Evolutionary conservation across 495 filamentous ascomycete genomes (phyloP), one percentile per base, ranked within the genome.

Genomic region (Penicillium turbatum): DNA sequence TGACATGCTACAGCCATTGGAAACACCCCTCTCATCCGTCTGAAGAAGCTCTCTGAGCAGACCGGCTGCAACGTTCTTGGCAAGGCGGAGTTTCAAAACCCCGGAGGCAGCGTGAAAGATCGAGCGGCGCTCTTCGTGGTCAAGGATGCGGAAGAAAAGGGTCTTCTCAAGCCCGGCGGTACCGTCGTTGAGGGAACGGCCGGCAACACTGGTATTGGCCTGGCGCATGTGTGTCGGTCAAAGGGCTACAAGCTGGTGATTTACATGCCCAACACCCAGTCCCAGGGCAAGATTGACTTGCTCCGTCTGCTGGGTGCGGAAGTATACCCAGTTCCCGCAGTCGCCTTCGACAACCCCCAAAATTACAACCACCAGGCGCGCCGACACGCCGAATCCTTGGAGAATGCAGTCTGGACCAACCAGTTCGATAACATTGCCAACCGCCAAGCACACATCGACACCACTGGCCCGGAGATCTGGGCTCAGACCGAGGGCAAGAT

Each of bases 261-360:
- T 65, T 98, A 97, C 80, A 98, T 98, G 93, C 93, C 93, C 61
- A 86, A 98, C 77, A 97, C 93, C 36, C 93, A 98, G 72, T 95
- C 90, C 37, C 93, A 95, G 69, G 93, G 92, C 61, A 98, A 98
- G 77, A 86, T 98, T 65, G 95, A 98, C 70, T 78, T 98, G 53
- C 76, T 98, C 37, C 81, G 93, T 7, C 70, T 98, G 50, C 80
- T 98, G 15, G 93, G 93, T 52, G 93, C 93, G n/a, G 91, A 97
- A 65, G 93, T 98, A 11, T 90, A 92, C 70, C 93, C 93, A n/a
- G 93, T 98, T 2, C 93, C 93, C 8, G 93, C 92, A 2, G 93
- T 97, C 6, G 83, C 93, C n/a, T 97, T 89, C 68, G 93, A 97
- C 51, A 88, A 97, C 76, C 90, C 92, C 17, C 74, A 91, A 39